phyloP scores from a whole-genome alignment of 2,329 filamentous ascomycete species.

The Hirsutella rhossiliensis region DNA sequence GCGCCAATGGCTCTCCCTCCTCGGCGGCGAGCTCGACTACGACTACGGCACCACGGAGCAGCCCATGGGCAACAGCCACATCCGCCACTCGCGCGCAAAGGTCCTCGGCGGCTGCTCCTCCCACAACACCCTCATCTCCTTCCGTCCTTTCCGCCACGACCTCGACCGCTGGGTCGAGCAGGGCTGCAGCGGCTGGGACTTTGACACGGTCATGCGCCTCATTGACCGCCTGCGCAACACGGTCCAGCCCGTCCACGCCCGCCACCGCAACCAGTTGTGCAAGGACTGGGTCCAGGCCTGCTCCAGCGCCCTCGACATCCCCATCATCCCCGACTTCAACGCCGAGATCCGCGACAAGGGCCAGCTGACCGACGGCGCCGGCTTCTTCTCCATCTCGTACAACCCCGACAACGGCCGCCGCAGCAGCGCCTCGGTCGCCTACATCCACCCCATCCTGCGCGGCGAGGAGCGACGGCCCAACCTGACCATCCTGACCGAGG shows the following conservation, averaged over 20 bases:
- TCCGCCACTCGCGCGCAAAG: slow-evolving; percentile 85
- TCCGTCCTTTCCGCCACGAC: slow-evolving; percentile 84
- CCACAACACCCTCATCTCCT: slow-evolving; percentile 89
- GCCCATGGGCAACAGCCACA: slow-evolving; percentile 83
- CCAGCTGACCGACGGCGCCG: slow-evolving; percentile 61
- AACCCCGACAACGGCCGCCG: slow-evolving; percentile 79
- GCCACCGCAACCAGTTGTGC: slow-evolving; percentile 83
- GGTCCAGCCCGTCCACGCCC: slow-evolving; percentile 76
- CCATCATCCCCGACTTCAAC: slow-evolving; percentile 78
- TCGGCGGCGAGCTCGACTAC: slow-evolving; percentile 82
- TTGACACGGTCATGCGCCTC: slow-evolving; percentile 70
- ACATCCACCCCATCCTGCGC: slow-evolving; percentile 81
- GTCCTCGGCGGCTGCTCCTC: slow-evolving; percentile 87
- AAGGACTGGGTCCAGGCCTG: slow-evolving; percentile 81
- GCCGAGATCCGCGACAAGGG: slow-evolving; percentile 65
- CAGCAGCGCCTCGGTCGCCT: slow-evolving; percentile 79
- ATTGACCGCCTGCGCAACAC: slow-evolving; percentile 80
- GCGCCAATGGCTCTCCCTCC: slow-evolving; percentile 74
- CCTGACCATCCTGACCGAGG: slow-evolving; percentile 74
- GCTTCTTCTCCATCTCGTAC: slow-evolving; percentile 85
- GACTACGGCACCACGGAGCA: slow-evolving; percentile 85
- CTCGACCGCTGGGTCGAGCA: slow-evolving; percentile 71
- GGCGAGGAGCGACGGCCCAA: slow-evolving; percentile 76
- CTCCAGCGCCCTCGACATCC: slow-evolving; percentile 67
- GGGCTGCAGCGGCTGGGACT: slow-evolving; percentile 77